Evolutionary conservation across 148 eudicot species (phyloP).

Genomic region (Fagopyrum esculentum): DNA sequence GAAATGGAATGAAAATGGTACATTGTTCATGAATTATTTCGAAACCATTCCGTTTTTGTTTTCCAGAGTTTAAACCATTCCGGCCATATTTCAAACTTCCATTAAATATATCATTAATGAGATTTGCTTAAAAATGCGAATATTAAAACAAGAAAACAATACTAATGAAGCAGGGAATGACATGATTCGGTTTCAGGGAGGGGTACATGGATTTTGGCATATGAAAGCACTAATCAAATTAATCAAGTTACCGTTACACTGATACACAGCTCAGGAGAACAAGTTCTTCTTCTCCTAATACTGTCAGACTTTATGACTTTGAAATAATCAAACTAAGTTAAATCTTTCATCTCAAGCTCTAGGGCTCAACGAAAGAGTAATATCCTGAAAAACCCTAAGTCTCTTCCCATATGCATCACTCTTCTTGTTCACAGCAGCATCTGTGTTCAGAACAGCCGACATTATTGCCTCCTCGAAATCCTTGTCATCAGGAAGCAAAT

Average conservation of each 20-base stretch:
- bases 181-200: too few relatives aligned
- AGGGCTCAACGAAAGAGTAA: conserved; percentile 69
- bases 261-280: conserved; percentile 4
- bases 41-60: too few relatives aligned
- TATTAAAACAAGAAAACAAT: too few relatives aligned
- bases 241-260: not conserved
- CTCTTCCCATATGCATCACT: conserved; percentile 46
- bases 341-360: conserved; percentile 13
- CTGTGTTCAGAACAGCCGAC: conserved; percentile 63
- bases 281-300: conserved; percentile 9
- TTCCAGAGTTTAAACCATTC: too few relatives aligned
- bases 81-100: too few relatives aligned
- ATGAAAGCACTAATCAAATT: not conserved
- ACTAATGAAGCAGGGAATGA: too few relatives aligned
- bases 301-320: not conserved
- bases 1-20: too few relatives aligned
- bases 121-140: too few relatives aligned
- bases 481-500: conserved; percentile 72
- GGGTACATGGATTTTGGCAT: too few relatives aligned
- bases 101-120: too few relatives aligned
- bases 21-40: too few relatives aligned
- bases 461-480: conserved; percentile 87
- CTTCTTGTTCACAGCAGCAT: conserved; percentile 16
- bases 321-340: not conserved
- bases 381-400: conserved; percentile 76